Percentiles rank a stretch among this genome's conserved stretches.
Conservation (phyloP, 1,284 basidiomycete genomes). For the Wolfiporia cocos region DNA sequence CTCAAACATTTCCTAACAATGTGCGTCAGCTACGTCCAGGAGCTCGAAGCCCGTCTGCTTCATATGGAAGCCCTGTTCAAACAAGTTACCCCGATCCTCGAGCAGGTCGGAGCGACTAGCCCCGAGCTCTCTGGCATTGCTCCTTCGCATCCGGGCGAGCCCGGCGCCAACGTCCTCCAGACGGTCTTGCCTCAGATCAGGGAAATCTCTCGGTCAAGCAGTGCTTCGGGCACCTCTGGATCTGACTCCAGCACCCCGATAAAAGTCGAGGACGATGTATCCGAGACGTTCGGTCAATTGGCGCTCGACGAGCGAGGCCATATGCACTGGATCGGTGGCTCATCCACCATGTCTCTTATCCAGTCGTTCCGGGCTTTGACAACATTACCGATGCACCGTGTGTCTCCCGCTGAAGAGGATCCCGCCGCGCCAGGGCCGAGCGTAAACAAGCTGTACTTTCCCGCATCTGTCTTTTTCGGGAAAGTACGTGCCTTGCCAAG, state of each 20-base stretch:
- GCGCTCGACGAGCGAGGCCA: conserved; percentile 87
- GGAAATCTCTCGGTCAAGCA: conserved; percentile 22
- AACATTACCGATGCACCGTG: conserved; percentile 65
- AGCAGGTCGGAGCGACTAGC: conserved; percentile 45
- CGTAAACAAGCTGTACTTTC: conserved; percentile 83
- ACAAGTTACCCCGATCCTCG: conserved; percentile 71
- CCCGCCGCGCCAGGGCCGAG: conserved; percentile 67
- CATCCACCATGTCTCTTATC: conserved; percentile 86
- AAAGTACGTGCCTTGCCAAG: conserved; percentile 78
- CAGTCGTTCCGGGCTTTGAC: conserved; percentile 80
- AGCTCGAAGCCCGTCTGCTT: conserved; percentile 75
- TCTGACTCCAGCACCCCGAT: conserved; percentile 32
- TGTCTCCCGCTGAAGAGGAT: conserved; percentile 79
- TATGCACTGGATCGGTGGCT: conserved; percentile 88
- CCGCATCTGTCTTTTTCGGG: conserved; percentile 82
- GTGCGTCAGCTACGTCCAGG: conserved; percentile 70
- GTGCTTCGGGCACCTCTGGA: conserved; percentile 27
- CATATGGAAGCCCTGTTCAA: conserved; percentile 80
- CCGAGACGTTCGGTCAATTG: conserved; percentile 79
- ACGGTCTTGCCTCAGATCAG: conserved; percentile 22
- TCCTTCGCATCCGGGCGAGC: conserved; percentile 15
- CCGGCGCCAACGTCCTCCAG: conserved; percentile 19
- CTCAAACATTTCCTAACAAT: conserved; percentile 13
- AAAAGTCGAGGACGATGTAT: conserved; percentile 67
- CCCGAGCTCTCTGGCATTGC: conserved; percentile 33